Evolutionary conservation across 2,329 filamentous ascomycete genomes (phyloP), one percentile per base, ranked within the genome.

Genomic region (Paramyrothecium sp.): DNA sequence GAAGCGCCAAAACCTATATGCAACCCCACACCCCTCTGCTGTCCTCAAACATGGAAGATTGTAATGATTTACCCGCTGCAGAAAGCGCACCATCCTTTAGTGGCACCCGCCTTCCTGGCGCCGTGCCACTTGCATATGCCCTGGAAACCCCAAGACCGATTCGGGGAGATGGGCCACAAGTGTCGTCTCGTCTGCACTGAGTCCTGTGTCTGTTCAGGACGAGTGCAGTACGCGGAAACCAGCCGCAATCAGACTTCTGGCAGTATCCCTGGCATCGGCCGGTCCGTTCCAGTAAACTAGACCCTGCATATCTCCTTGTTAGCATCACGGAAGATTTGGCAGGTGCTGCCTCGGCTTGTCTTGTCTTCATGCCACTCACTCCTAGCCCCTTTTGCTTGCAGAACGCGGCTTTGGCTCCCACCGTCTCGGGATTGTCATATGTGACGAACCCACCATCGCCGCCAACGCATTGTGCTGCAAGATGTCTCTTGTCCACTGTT

Each of bases 211-310:
- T 20, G 8, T 7, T 70, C 53, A 72, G 19, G 68, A 71, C 44
- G 70, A 59, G 49, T 65, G 63, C 54, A 65, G 55, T 34, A 82
- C 78, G 57, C 81, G 79, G 68, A 87, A 88, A 5, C 85, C 85
- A 19, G 84, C 75, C 51, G 81, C 78, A 58, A 88, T 76, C 55
- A 88, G 71, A 66, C 84, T 87, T 54, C 84, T 77, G 54, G 81
- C 79, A 59, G 77, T 80, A 54, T 84, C 80, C 62, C 75, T 78
- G 26, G 83, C 81, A 75, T 95, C 91, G 3, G 84, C 86, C 16
- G 89, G 88, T n/a, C 87, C 89, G 54, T 89, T 87, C 89, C 89
- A 93, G 72, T 93, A 95, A 71, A 92, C 94, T 10, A 95, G 73
- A 0, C 91, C 91, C 84, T 86, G 63, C 47, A 22, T 22, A 20